These are phyloP conservation scores for Ophiostoma ulmi DNA, from an alignment of 2,329 filamentous ascomycete genomes.

Conservation along the genomic window DNA sequence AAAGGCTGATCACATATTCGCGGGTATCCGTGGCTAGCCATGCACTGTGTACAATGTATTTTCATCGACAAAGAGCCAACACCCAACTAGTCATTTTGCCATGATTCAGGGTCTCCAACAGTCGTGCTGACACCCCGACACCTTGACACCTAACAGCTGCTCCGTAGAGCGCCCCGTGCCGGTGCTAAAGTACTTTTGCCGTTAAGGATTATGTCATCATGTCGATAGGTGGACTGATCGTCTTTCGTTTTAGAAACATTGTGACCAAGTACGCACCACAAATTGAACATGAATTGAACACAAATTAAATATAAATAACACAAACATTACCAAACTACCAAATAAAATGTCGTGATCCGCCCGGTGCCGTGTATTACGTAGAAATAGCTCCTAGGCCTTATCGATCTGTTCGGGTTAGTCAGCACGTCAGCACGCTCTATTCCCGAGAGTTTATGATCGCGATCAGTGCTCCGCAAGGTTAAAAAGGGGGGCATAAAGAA, in stretches of 20 bases:
- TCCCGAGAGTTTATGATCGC: not conserved
- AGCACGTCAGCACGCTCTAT: not conserved
- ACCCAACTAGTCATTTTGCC: not conserved
- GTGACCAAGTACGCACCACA: too few species aligned
- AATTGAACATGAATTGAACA: too few species aligned
- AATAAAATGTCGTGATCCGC: too few species aligned
- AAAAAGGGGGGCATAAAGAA: slow-evolving; percentile 2
- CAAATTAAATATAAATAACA: too few species aligned
- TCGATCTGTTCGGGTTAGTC: not conserved
- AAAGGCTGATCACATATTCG: too few species aligned
- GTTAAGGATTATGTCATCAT: not conserved
- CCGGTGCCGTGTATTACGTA: too few species aligned
- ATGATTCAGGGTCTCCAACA: slow-evolving; percentile 3
- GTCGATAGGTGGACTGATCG: not conserved
- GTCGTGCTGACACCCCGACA: too few species aligned
- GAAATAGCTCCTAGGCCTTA: too few species aligned
- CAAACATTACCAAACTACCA: too few species aligned
- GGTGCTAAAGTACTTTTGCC: not conserved
- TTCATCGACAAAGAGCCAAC: too few species aligned
- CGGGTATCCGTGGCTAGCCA: too few species aligned
- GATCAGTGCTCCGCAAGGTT: not conserved
- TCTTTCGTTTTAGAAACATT: not conserved
- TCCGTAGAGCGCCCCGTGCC: not conserved
- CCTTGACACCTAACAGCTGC: not conserved
- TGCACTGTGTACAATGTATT: too few species aligned